Evolutionary conservation across 345 rosid species (phyloP), one percentile per base, ranked within the genome.

Genomic region (Eucalyptus globulus): DNA sequence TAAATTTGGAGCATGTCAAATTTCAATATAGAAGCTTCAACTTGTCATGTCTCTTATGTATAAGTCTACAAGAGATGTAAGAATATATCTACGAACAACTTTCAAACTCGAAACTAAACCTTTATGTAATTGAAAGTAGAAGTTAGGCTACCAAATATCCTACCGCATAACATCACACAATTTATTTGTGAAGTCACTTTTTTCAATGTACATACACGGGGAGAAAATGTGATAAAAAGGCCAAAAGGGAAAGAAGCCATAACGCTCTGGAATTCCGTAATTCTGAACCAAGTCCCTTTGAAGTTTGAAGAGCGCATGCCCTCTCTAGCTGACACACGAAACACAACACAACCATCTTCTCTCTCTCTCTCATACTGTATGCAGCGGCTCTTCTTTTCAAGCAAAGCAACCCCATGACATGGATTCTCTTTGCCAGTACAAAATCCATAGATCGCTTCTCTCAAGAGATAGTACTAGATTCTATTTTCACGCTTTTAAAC

Each of bases 371-470:
- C 50, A 51, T 56, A 47, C 67, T 31, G 80, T 34, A 29, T 45
- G 81, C 85, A 86, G 26, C 37, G 95, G 95, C 94, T 93, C 95
- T 37, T 89, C 94, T 94, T 94, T 94, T 94, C 49, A 94, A 91
- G 94, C 92, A 49, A 44, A n/a, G 87, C 85, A 76, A 40, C 51
- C 87, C 89, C 88, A 91, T 92, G 90, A 90, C 94, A 92, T 92
- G 93, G 95, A 94, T 90, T 93, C 92, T 90, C 94, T 89, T 92
- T 90, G 94, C 93, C 93, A 91, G 86, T 86, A 89, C 92, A 92
- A 91, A 83, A 91, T 93, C 94, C 93, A 90, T 93, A 50, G 29
- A 17, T 87, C 94, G 88, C 95, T 91, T 83, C 92, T 90, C 90
- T 93, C 93, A 87, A 94, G 92, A 90, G 93, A 93, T 91, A 88